Base-by-base conservation (phyloP, 2,329 filamentous ascomycete species). In the Fusarium sp. region DNA sequence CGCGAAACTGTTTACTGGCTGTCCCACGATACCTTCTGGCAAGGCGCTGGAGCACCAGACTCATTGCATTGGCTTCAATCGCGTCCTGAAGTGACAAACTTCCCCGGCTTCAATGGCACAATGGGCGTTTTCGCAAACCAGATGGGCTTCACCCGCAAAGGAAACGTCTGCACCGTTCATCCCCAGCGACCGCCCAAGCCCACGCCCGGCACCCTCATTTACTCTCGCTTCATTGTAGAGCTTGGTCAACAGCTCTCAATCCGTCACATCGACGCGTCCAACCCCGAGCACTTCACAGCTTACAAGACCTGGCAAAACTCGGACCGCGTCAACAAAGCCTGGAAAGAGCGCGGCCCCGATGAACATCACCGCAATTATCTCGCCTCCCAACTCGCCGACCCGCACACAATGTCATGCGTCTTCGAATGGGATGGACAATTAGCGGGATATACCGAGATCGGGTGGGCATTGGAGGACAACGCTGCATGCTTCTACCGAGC, bases 281-380 rank as follows among this genome's bases (percentile, higher is more conserved):
- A 76, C 56, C 67, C 74, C 2, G 46, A 54, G 3, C 74, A 76
- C 39, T 76, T 76, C 34, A 65, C 71, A 26, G 19, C 61, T 2
- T 76, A 76, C 67, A 59, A 56, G 42, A 54, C 59, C 16, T 76
- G 74, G 74, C 74, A 76, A 49, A 76, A 76, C 53, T 76, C 74
- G 10, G 74, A 76, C 45, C 69, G 74, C 3, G 74, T 76, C 42
- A 76, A 76, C 43, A 70, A 73, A 5, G 65, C 62, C 13, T 76
- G 74, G 74, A 64, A 66, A 43, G 74, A 76, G 55, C 73, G 74
- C 31, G 74, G 74, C 0, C 65, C 74, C 0, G 74, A 76, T 26
- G 73, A 76, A 26, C 74, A 76, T 39, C 74, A 76, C 58, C 67
- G 72, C 10, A 54, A 49, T 11, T 76, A 76, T 50, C 62, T 76